Conservation (phyloP, 2,329 filamentous ascomycete species). For the Paramyrothecium roridum region DNA sequence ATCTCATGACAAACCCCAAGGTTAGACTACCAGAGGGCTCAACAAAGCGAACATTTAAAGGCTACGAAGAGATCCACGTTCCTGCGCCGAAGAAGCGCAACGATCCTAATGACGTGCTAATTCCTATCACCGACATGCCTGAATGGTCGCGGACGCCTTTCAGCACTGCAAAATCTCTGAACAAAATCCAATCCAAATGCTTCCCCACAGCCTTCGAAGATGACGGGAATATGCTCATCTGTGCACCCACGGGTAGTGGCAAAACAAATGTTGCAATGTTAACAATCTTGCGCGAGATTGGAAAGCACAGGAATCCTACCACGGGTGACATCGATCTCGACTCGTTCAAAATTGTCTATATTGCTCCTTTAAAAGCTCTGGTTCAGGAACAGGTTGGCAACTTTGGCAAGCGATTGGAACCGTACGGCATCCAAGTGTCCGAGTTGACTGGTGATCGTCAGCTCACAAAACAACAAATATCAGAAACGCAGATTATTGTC, state of each 20-base stretch:
- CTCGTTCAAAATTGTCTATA: constrained; percentile 97
- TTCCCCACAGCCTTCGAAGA: constrained; percentile 87
- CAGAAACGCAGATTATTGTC: constrained; percentile 96
- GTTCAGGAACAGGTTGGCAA: constrained; percentile 98
- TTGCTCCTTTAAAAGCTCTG: constrained; percentile 90
- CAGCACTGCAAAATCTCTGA: constrained; percentile 79
- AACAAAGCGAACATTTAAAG: constrained; percentile 93
- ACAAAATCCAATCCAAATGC: constrained; percentile 93
- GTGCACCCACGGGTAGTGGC: constrained; percentile 92
- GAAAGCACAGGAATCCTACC: constrained; percentile 83
- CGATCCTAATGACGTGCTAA: constrained; percentile 75
- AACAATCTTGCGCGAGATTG: constrained; percentile 91
- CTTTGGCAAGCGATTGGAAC: constrained; percentile 85
- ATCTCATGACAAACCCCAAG: constrained; percentile 98
- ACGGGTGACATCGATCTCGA: constrained; percentile 96
- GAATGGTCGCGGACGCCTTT: constrained; percentile 90
- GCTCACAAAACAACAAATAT: constrained; percentile 96
- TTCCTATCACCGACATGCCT: constrained; percentile 83
- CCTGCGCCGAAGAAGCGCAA: constrained; percentile 85
- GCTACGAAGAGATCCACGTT: constrained; percentile 97
- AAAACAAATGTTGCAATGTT: constrained; percentile 99
- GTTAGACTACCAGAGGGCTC: constrained; percentile 92
- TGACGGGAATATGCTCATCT: constrained; percentile 97
- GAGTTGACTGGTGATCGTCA: constrained; percentile 97
- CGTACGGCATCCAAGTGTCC: constrained; percentile 89